Evolutionary conservation across 192 early-diverging fungal genomes (phyloP).

Genomic region (Dimargaris cristalligena): DNA sequence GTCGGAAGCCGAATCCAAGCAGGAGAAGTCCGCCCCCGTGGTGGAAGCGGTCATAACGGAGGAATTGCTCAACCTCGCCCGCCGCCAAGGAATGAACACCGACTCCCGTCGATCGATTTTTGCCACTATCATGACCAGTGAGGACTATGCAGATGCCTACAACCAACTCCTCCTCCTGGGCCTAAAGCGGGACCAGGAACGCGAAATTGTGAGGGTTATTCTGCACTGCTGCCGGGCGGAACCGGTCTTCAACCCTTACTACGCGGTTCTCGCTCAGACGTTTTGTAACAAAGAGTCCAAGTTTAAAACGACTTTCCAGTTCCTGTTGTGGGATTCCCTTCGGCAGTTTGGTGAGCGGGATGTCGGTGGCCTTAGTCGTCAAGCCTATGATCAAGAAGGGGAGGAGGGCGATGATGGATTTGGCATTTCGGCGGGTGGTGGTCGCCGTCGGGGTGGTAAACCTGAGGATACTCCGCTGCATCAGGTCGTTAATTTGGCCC

Average conservation of each 20-base stretch:
- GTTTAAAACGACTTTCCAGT: conserved; percentile 85
- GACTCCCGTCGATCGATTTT: conserved; percentile 86
- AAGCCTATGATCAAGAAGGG: conserved; percentile 15
- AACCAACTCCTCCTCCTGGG: conserved; percentile 67
- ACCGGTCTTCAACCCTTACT: conserved; percentile 84
- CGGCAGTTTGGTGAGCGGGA: conserved; percentile 68
- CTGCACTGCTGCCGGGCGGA: conserved; percentile 82
- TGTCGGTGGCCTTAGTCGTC: conserved; percentile 40
- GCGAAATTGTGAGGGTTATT: conserved; percentile 85
- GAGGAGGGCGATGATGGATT: too few species aligned
- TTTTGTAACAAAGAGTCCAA: conserved; percentile 62
- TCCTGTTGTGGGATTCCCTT: conserved; percentile 87
- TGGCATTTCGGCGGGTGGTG: too few species aligned
- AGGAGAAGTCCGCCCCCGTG: neutral
- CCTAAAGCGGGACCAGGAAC: conserved; percentile 81
- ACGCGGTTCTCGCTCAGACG: conserved; percentile 65
- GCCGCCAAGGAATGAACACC: conserved; percentile 90
- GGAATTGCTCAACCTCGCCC: conserved; percentile 60
- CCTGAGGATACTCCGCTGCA: conserved; percentile 38
- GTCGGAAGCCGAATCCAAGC: conserved; percentile 6
- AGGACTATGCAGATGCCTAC: conserved; percentile 89
- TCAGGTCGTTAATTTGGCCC: conserved; percentile 66
- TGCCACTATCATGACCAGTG: conserved; percentile 76
- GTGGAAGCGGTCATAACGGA: conserved; percentile 21
- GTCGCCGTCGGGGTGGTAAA: conserved; percentile 18